phyloP scores from a whole-genome alignment of 73 alveolate genomes.

The Paramecium caudatum region DNA sequence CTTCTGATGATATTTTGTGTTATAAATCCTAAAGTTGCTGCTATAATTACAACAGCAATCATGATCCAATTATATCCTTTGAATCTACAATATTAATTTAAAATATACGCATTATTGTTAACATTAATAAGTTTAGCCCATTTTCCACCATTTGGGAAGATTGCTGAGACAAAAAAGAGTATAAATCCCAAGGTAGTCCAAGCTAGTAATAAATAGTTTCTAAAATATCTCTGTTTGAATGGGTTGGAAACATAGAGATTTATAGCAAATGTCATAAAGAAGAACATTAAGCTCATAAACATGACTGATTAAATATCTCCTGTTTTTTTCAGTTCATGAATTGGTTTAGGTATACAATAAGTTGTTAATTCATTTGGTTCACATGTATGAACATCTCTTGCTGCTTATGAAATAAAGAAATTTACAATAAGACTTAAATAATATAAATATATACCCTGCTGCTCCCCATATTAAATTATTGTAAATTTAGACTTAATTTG shows the following conservation, averaged over 20 bases:
- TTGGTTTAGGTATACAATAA: slow-evolving; percentile 24
- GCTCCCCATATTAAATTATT: slow-evolving; percentile 42
- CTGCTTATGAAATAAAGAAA: background rate
- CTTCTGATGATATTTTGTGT: background rate
- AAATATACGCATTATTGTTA: slow-evolving; percentile 9
- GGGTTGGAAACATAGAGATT: slow-evolving; percentile 34
- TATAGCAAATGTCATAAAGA: slow-evolving; percentile 58
- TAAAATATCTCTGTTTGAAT: slow-evolving; percentile 8
- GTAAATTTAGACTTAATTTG: background rate
- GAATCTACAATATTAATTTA: background rate
- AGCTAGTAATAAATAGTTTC: background rate
- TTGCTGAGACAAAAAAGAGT: background rate
- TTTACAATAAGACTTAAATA: background rate
- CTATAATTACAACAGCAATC: slow-evolving; percentile 13
- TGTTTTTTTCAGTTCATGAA: background rate
- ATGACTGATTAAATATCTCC: slow-evolving; percentile 42
- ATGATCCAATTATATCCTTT: slow-evolving; percentile 56
- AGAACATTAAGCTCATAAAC: slow-evolving; percentile 20
- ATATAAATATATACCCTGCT: background rate
- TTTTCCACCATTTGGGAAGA: slow-evolving; percentile 32
- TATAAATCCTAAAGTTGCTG: background rate
- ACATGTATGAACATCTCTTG: slow-evolving; percentile 24
- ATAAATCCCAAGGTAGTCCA: slow-evolving; percentile 2
- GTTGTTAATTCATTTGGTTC: background rate
- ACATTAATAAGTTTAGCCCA: slow-evolving; percentile 27